phyloP scores from a whole-genome alignment of 805 yeast species.

The Candida caryicola region DNA sequence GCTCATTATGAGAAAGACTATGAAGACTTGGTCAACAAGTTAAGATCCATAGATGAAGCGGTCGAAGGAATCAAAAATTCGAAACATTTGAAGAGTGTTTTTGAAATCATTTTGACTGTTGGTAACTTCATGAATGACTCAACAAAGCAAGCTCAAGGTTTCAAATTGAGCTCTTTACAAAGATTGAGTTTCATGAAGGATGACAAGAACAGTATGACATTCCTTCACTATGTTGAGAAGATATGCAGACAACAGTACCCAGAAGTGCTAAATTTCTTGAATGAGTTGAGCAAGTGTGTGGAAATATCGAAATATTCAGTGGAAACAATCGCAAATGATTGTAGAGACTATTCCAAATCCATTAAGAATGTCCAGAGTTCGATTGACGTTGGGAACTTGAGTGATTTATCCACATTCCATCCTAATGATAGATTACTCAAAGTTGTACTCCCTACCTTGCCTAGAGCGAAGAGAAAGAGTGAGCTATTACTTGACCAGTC shows the following conservation, averaged over 20 bases:
- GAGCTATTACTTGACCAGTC: slow-evolving; percentile 51
- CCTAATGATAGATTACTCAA: slow-evolving; percentile 61
- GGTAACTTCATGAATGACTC: slow-evolving; percentile 80
- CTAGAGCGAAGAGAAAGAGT: slow-evolving; percentile 53
- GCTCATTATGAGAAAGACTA: slow-evolving; percentile 64
- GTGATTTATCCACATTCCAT: slow-evolving; percentile 60
- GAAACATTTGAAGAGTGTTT: slow-evolving; percentile 51
- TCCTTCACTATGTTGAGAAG: slow-evolving; percentile 72
- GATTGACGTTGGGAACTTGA: slow-evolving; percentile 59
- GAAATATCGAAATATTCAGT: slow-evolving; percentile 60
- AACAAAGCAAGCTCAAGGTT: slow-evolving; percentile 66
- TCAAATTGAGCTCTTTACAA: slow-evolving; percentile 65
- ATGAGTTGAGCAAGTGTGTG: slow-evolving; percentile 52
- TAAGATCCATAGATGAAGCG: slow-evolving; percentile 59
- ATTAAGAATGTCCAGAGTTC: slow-evolving; percentile 53
- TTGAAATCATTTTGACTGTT: slow-evolving; percentile 65
- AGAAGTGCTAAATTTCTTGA: slow-evolving; percentile 56
- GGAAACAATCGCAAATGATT: slow-evolving; percentile 60
- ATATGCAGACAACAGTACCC: slow-evolving; percentile 65
- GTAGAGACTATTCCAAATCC: slow-evolving; percentile 50
- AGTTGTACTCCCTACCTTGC: slow-evolving; percentile 51
- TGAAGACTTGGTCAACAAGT: slow-evolving; percentile 54
- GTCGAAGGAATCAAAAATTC: slow-evolving; percentile 53
- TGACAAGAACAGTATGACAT: slow-evolving; percentile 63
- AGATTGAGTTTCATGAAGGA: slow-evolving; percentile 72